Conservation (phyloP, 129 eudicot genomes). For the Saussurea involucrata region DNA sequence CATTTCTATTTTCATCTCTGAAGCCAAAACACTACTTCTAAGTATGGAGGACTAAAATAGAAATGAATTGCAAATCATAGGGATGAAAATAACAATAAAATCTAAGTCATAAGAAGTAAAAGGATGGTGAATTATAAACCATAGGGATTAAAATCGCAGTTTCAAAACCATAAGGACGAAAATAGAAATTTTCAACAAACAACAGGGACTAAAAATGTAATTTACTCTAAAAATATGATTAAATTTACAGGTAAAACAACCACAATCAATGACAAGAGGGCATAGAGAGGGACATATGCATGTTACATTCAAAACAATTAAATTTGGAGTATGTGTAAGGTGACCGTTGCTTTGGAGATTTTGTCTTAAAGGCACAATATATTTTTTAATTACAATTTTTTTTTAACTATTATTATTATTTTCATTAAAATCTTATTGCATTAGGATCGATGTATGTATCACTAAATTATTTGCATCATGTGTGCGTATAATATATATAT, state of each 20-base stretch:
- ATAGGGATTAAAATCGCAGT: too few relatives aligned
- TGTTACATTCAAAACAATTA: conserved; percentile 19
- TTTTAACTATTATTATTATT: not conserved
- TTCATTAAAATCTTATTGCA: not conserved
- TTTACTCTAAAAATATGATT: not conserved
- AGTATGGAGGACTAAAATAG: too few relatives aligned
- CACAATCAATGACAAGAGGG: not conserved
- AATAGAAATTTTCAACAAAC: too few relatives aligned
- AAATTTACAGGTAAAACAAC: not conserved
- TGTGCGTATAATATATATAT: not conserved
- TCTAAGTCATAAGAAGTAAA: too few relatives aligned
- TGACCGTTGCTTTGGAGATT: conserved; percentile 15
- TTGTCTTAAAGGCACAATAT: conserved; percentile 7
- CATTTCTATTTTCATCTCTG: too few relatives aligned
- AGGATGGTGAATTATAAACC: too few relatives aligned
- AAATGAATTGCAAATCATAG: too few relatives aligned
- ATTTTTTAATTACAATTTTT: not conserved
- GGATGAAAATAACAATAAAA: too few relatives aligned
- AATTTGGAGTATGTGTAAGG: conserved; percentile 9
- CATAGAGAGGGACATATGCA: conserved; percentile 17
- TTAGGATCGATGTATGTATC: not conserved
- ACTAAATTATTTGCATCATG: not conserved
- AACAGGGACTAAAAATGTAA: too few relatives aligned
- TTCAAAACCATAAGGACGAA: too few relatives aligned
- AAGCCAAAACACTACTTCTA: too few relatives aligned